Base-by-base conservation (phyloP, 2,329 filamentous ascomycete genomes). In the Botrytis medusae region DNA sequence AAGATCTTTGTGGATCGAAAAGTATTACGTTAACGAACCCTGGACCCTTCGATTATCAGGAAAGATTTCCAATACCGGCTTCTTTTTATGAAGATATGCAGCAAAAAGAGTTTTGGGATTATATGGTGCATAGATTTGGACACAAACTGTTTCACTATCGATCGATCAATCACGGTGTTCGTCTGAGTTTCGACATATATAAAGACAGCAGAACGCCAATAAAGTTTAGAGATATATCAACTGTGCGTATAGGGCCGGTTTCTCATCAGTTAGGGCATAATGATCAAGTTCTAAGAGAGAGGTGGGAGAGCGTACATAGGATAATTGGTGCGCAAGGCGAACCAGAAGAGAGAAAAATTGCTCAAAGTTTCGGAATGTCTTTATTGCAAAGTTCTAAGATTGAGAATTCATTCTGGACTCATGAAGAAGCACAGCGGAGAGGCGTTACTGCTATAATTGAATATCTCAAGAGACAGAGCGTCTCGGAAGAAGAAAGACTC, bases 91-190 rank as follows among this genome's bases (percentile, higher is more conserved):
- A 77, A 64, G 76, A 77, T 16, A 72, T 76, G 2, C 75, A 77
- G 22, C 77, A 78, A 63, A 73, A 75, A 20, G 64, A 72, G 2
- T 79, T 79, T 37, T 79, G 77, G 77, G 59, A 64, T 16, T 42
- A 72, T 4, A 65, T 42, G 20, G 75, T 77, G 1, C 54, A 72
- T 22, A 59, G 54, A 32, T 77, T 65, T n/a, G 75, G 75, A 32
- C 72, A 70, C 29, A 70, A 67, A 3, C 1, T 75, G n/a, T 68
- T 77, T 20, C 72, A 74, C 22, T 76, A 72, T 37, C 75, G 74
- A 40, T 25, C 54, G 25, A 12, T 72, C 0, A 72, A 63, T 6
- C 69, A 75, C 14, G 76, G 74, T 1, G 29, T 64, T 8, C 57
- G 60, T 34, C 20, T 67, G 2, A 29, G 59, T 2, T 74, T 71